A percentile compares a stretch with the other conserved stretches of the same genome.
phyloP scores from a whole-genome alignment of 106 monocot species.

The Iris macrosiphon region DNA sequence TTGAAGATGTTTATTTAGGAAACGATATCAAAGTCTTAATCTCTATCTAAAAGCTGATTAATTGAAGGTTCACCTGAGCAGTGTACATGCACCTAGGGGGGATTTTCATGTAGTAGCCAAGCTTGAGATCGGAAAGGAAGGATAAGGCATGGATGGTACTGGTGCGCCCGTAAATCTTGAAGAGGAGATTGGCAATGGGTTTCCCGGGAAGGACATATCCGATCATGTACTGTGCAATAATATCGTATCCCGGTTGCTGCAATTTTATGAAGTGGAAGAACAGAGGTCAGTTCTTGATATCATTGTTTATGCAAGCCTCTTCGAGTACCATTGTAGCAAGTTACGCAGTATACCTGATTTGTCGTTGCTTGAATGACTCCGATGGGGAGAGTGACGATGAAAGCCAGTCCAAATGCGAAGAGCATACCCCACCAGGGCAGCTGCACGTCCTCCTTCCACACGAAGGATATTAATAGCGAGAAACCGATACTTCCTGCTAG shows the following conservation, averaged over 20 bases:
- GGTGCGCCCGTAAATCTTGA: slow-evolving; percentile 90
- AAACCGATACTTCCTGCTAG: slow-evolving; percentile 50
- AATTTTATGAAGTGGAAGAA: not conserved
- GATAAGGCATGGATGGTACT: slow-evolving; percentile 88
- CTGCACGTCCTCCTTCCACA: slow-evolving; percentile 79
- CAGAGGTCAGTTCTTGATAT: no score
- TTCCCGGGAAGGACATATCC: slow-evolving; percentile 82
- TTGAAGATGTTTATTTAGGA: no score
- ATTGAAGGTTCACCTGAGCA: slow-evolving; percentile 45
- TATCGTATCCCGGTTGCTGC: slow-evolving; percentile 94
- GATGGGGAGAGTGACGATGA: slow-evolving; percentile 82
- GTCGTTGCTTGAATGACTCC: slow-evolving; percentile 93
- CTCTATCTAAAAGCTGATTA: not conserved
- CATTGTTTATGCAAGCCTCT: not conserved
- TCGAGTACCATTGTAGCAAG: not conserved
- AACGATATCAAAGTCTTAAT: no score
- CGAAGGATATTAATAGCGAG: slow-evolving; percentile 62
- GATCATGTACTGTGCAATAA: slow-evolving; percentile 94
- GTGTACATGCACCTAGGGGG: slow-evolving; percentile 90
- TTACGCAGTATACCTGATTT: slow-evolving; percentile 68
- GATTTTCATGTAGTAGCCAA: slow-evolving; percentile 97
- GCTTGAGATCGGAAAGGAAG: slow-evolving; percentile 87
- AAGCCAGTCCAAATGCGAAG: slow-evolving; percentile 74
- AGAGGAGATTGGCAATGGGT: slow-evolving; percentile 83
- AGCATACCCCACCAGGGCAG: slow-evolving; percentile 95